Conservation (phyloP, 352 stramenopile genomes). For the Globisporangium mamillatum region DNA sequence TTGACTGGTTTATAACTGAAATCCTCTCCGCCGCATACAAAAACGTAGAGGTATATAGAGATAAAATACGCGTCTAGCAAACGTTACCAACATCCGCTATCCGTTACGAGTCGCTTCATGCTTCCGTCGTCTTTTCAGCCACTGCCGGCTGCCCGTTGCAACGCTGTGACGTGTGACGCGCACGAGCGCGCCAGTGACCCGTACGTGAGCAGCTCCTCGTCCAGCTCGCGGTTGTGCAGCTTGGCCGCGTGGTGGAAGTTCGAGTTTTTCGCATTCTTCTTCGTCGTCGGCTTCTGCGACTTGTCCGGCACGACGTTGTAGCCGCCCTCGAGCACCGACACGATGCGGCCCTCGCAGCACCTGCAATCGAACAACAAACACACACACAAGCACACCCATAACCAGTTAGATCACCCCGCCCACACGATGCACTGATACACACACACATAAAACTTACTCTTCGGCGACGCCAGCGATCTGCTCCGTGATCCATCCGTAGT, state of each 20-base stretch:
- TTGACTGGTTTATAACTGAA: neutral
- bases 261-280: slow-evolving; percentile 34
- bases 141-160: slow-evolving; percentile 34
- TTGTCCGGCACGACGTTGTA: slow-evolving; percentile 80
- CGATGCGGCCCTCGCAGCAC: slow-evolving; percentile 89
- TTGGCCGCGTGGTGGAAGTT: slow-evolving; percentile 53
- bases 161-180: slow-evolving; percentile 56
- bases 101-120: neutral
- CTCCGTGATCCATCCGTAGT: slow-evolving; percentile 86
- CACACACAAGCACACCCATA: neutral
- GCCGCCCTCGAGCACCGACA: slow-evolving; percentile 94
- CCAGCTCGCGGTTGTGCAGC: slow-evolving; percentile 49
- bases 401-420: neutral
- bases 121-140: slow-evolving; percentile 12
- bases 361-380: slow-evolving; percentile 18
- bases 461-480: slow-evolving; percentile 88
- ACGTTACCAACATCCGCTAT: neutral
- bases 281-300: slow-evolving; percentile 36
- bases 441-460: slow-evolving; percentile 58
- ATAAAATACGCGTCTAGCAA: slow-evolving; percentile 6
- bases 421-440: neutral
- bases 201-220: slow-evolving; percentile 50
- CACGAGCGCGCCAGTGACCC: slow-evolving; percentile 58
- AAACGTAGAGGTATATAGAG: slow-evolving; percentile 6
- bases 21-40: neutral